Evolutionary conservation across 805 yeast genomes (phyloP).

Genomic region (Kuraishia borneana): DNA sequence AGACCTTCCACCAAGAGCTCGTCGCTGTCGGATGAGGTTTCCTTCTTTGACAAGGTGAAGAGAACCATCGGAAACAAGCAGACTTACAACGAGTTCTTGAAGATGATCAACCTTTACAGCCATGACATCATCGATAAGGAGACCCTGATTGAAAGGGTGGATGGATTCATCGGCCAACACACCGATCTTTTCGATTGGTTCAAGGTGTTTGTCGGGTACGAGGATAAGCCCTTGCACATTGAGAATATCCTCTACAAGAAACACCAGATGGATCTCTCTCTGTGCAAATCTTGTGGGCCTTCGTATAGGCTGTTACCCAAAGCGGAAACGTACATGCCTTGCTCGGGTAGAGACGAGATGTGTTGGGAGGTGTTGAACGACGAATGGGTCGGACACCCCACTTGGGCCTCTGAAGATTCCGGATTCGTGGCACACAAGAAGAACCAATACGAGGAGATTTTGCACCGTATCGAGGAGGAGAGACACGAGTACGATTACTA

Average conservation of each 20-base stretch:
- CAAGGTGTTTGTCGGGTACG: conserved; percentile 81
- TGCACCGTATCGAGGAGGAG: conserved; percentile 93
- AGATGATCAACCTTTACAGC: conserved; percentile 75
- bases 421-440: conserved; percentile 98
- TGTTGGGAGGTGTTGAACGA: conserved; percentile 98
- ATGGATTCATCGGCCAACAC: conserved; percentile 73
- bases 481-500: conserved; percentile 94
- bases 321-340: conserved; percentile 91
- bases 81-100: conserved; percentile 85
- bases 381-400: conserved; percentile 99
- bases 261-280: conserved; percentile 79
- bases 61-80: conserved; percentile 81
- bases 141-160: conserved; percentile 74
- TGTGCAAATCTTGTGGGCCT: conserved; percentile 93
- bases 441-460: conserved; percentile 93
- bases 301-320: conserved; percentile 89
- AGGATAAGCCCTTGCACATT: conserved; percentile 73
- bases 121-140: conserved; percentile 83
- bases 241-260: conserved; percentile 84
- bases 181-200: conserved; percentile 84
- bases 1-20: conserved; percentile 44
- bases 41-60: conserved; percentile 87
- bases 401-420: conserved; percentile 99
- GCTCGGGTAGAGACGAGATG: conserved; percentile 97
- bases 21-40: conserved; percentile 70